Evolutionary conservation across 805 yeast species (phyloP), one percentile per base, ranked within the genome.

Genomic region (Saccharomyces kudriavzevii): DNA sequence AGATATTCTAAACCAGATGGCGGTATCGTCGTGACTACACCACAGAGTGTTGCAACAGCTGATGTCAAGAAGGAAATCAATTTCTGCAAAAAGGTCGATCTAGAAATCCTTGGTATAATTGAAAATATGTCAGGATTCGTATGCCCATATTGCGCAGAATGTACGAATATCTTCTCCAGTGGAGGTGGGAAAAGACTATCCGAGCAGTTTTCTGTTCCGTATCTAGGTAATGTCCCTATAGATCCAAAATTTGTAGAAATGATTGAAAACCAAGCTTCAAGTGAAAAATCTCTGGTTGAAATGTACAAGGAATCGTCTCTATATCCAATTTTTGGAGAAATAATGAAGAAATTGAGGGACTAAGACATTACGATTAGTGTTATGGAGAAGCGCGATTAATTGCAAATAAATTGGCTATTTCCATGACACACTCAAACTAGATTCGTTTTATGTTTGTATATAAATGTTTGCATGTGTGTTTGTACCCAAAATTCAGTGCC

Each of bases 81-180:
- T 64, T 94, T 92, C 65, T 94, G 99, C 70, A 76, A 75, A 45
- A 92, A 92, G 67, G 97, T 92, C 35, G 83, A 83, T 52, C 82
- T 94, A 61, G 75, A 78, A 26, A 79, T 92, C 1, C 67, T 94
- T 52, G 99, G 99, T 0, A 80, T 94, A 3, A 81, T 94, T 9
- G 99, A 94, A 67, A 94, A 94, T 64, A 92, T 94, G 99, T 83
- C 95, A 49, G 99, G 99, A 1, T 94, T 88, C 64, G 83, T 90
- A 3, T 94, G 99, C 67, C 99, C 99, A 0, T 82, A 82, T 67
- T 94, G 99, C 67, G 80, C 85, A 1, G 98, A 92, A 65, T 85
- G 92, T 66, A 90, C 97, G 3, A 84, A 91, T 67, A 87, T 94
- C 25, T 94, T 94, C 67, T 88, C 94, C 59, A 80, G 86, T 51